A percentile compares a stretch with the other conserved stretches of the same genome.
Evolutionary conservation across 1,284 basidiomycete genomes (phyloP).

Genomic region (Fomitopsis schrenkii): DNA sequence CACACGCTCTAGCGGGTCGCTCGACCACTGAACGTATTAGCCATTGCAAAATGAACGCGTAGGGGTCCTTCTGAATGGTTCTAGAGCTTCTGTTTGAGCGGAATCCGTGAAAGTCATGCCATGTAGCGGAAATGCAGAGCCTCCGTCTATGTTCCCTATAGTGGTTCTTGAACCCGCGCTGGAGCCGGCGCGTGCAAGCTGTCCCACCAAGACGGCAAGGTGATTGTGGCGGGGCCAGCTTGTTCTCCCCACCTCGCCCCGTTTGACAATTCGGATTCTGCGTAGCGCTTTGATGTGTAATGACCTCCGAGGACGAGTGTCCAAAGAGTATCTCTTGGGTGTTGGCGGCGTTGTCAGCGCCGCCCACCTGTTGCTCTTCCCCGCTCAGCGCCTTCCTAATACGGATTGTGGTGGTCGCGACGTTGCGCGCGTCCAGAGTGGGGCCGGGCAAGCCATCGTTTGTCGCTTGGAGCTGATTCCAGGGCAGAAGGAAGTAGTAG

Average conservation of each 20-base stretch:
- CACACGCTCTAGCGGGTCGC: neutral
- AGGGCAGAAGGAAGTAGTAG: neutral
- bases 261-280: neutral
- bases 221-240: neutral
- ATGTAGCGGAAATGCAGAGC: neutral
- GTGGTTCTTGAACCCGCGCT: neutral
- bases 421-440: neutral
- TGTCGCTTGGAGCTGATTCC: neutral
- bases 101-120: neutral
- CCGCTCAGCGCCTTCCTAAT: neutral
- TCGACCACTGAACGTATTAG: neutral
- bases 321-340: neutral
- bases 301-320: neutral
- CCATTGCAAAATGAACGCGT: neutral
- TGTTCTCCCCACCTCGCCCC: neutral
- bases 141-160: neutral
- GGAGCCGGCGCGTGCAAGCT: neutral
- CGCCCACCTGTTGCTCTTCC: neutral
- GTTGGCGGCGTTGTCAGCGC: neutral
- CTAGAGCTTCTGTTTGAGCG: neutral
- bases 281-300: neutral
- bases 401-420: neutral
- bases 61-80: neutral
- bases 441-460: neutral
- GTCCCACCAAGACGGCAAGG: neutral